A percentile compares a stretch with the other conserved stretches of the same genome.
phyloP scores from a whole-genome alignment of 2,329 filamentous ascomycete genomes.

The Escovopsis sp. region DNA sequence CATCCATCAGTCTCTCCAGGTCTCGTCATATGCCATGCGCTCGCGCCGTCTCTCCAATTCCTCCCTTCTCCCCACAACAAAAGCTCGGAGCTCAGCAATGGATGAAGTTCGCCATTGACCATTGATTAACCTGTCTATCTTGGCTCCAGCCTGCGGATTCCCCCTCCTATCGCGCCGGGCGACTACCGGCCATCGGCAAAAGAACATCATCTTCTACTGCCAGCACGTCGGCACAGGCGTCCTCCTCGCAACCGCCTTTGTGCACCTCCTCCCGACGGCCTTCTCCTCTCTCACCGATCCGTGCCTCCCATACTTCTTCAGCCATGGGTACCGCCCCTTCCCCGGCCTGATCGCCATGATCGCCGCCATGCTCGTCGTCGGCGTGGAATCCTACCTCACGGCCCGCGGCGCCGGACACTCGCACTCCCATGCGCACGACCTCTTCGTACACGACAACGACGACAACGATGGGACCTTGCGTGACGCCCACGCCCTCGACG shows the following conservation, averaged over 20 bases:
- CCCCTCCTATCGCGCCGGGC: conserved; percentile 47
- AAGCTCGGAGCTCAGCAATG: too few species aligned
- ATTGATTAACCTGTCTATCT: neutral
- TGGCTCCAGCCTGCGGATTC: conserved; percentile 48
- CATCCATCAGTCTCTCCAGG: too few species aligned
- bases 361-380: conserved; percentile 67
- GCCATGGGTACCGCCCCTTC: conserved; percentile 60
- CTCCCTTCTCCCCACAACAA: neutral
- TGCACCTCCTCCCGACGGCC: conserved; percentile 56
- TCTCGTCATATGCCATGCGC: too few species aligned
- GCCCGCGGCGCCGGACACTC: conserved; percentile 48
- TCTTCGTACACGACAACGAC: conserved; percentile 33
- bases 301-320: conserved; percentile 67
- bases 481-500: conserved; percentile 23
- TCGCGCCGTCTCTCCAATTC: too few species aligned
- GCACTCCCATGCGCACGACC: conserved; percentile 34
- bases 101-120: neutral
- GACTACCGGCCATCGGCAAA: conserved; percentile 40
- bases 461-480: conserved; percentile 19
- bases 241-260: conserved; percentile 73
- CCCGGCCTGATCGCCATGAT: conserved; percentile 71
- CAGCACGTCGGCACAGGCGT: conserved; percentile 72
- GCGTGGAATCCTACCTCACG: conserved; percentile 79
- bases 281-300: conserved; percentile 52
- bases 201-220: conserved; percentile 47